Evolutionary conservation across 257 asterid species (phyloP).

Genomic region (Cinchona pubescens): DNA sequence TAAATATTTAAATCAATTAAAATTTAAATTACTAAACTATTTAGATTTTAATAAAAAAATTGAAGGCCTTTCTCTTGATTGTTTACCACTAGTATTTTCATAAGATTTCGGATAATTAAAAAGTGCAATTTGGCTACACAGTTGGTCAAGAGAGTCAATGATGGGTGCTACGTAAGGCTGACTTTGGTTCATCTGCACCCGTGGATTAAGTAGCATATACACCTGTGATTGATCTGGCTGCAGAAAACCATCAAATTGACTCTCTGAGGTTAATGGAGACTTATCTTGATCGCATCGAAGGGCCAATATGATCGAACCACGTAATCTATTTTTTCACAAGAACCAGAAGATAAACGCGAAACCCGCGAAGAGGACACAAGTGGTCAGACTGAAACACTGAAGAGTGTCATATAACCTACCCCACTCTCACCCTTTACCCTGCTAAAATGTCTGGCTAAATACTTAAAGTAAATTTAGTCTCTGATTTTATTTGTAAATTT

Average conservation of each 20-base stretch:
- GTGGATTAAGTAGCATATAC: neutral
- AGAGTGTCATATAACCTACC: slow-evolving; percentile 13
- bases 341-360: neutral
- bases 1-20: no score
- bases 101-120: slow-evolving; percentile 11
- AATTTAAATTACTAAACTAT: no score
- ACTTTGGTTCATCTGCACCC: neutral
- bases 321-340: neutral
- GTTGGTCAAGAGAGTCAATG: slow-evolving; percentile 11
- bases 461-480: no score
- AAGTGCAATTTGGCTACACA: slow-evolving; percentile 13
- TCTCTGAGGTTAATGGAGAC: no score
- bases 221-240: neutral
- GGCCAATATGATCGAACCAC: slow-evolving; percentile 10
- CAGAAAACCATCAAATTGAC: neutral
- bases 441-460: no score
- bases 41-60: no score
- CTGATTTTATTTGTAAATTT: no score
- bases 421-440: slow-evolving; percentile 3
- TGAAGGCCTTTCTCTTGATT: no score
- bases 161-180: neutral
- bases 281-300: neutral
- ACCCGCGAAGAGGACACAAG: slow-evolving; percentile 14
- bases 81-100: neutral
- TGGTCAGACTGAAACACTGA: slow-evolving; percentile 29